Evolutionary conservation across 805 yeast species (phyloP).

Genomic region (Wickerhamomyces strasburgensis): DNA sequence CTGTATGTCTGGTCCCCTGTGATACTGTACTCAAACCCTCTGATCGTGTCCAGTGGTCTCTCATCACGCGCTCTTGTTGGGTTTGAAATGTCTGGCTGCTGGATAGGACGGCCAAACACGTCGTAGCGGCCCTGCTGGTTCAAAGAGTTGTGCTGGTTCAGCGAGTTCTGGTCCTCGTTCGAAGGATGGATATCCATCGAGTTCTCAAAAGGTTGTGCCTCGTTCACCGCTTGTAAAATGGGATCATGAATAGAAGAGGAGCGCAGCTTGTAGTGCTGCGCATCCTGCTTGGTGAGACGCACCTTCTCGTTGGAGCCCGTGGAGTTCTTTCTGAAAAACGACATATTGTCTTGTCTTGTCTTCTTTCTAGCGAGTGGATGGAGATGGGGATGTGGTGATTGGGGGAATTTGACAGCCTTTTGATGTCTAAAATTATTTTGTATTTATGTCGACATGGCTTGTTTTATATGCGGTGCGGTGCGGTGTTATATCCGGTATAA

Average conservation of each 20-base stretch:
- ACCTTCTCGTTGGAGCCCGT: conserved; percentile 27
- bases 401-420: too few relatives aligned
- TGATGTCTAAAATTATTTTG: too few relatives aligned
- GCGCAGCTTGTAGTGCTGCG: conserved; percentile 53
- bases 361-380: not conserved
- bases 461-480: too few relatives aligned
- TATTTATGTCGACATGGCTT: too few relatives aligned
- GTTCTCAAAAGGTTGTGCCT: conserved; percentile 91
- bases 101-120: conserved; percentile 79
- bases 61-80: conserved; percentile 94
- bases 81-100: conserved; percentile 79
- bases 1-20: conserved; percentile 80
- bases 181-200: conserved; percentile 22
- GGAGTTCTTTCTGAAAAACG: conserved; percentile 38
- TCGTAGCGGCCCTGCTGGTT: conserved; percentile 62
- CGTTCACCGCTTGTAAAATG: conserved; percentile 87
- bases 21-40: conserved; percentile 89
- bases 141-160: conserved; percentile 25
- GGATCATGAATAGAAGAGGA: conserved; percentile 81
- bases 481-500: too few relatives aligned
- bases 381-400: too few relatives aligned
- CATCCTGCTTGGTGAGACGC: conserved; percentile 47
- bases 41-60: conserved; percentile 93
- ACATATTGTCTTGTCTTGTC: conserved; percentile 30
- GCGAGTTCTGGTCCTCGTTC: not conserved